phyloP scores from a whole-genome alignment of 2,329 filamentous ascomycete species.

The Gremmenia infestans region DNA sequence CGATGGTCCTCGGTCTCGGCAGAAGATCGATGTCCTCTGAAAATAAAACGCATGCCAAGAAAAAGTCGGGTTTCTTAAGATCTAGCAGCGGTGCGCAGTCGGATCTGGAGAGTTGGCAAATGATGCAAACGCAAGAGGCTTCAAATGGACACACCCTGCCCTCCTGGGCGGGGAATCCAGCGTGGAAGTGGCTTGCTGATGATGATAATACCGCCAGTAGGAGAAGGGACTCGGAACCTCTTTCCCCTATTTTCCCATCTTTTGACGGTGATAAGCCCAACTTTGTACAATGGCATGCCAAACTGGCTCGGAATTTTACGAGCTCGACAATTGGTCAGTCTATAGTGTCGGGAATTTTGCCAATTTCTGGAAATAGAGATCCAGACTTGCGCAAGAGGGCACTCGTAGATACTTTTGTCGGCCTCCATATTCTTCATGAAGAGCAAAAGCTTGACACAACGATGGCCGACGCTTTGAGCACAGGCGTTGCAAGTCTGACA shows the following conservation, averaged over 20 bases:
- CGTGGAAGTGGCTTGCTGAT: slow-evolving; percentile 70
- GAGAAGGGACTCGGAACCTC: slow-evolving; percentile 1
- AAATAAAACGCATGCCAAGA: slow-evolving; percentile 32
- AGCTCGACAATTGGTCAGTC: slow-evolving; percentile 52
- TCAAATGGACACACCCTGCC: slow-evolving; percentile 34
- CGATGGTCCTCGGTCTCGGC: slow-evolving; percentile 58
- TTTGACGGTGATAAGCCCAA: slow-evolving; percentile 44
- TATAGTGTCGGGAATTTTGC: slow-evolving; percentile 58
- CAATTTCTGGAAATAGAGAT: slow-evolving; percentile 50
- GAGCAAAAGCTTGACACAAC: slow-evolving; percentile 76
- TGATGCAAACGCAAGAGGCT: slow-evolving; percentile 42
- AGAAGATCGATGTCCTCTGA: slow-evolving; percentile 31
- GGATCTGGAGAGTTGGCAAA: slow-evolving; percentile 39
- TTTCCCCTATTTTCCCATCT: slow-evolving; percentile 10
- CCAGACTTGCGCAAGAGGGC: slow-evolving; percentile 54
- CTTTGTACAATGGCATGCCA: slow-evolving; percentile 49
- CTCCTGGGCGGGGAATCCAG: slow-evolving; percentile 54
- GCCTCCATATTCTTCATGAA: slow-evolving; percentile 81
- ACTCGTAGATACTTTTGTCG: slow-evolving; percentile 64
- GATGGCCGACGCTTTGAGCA: slow-evolving; percentile 42
- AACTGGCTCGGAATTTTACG: slow-evolving; percentile 61
- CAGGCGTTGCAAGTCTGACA: slow-evolving; percentile 50
- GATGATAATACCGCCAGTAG: slow-evolving; percentile 37
- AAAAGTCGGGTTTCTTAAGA: slow-evolving; percentile 40
- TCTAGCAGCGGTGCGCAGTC: slow-evolving; percentile 43